Evolutionary conservation across 495 filamentous ascomycete species (phyloP).

Genomic region (Wilcoxina mikolae): DNA sequence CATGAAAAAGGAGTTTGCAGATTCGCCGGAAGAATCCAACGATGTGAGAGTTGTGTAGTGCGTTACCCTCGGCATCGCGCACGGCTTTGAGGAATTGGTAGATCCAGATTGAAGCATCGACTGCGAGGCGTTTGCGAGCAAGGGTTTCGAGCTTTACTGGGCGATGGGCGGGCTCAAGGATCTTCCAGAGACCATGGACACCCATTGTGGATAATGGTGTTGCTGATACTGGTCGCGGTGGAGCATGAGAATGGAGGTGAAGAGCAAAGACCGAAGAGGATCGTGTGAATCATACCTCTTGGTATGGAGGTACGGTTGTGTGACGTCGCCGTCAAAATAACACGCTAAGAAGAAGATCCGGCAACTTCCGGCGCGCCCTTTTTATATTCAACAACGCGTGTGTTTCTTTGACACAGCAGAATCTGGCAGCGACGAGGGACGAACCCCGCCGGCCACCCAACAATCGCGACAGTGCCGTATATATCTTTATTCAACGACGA

Average conservation of each 20-base stretch:
- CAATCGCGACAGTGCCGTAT: no score
- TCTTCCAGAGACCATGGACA: constrained; percentile 92
- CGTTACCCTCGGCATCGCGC: constrained; percentile 94
- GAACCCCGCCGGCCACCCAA: no score
- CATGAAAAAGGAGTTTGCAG: constrained; percentile 89
- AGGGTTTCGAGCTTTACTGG: constrained; percentile 89
- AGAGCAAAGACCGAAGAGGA: background rate
- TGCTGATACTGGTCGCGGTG: background rate
- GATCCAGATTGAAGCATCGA: constrained; percentile 98
- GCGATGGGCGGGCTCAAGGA: constrained; percentile 78
- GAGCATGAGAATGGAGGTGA: background rate
- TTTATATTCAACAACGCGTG: no score
- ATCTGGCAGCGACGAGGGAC: no score
- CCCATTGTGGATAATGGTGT: constrained; percentile 46
- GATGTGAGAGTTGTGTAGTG: constrained; percentile 82
- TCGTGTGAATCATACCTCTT: background rate
- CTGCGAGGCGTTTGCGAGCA: constrained; percentile 83
- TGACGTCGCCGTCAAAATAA: background rate
- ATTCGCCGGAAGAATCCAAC: constrained; percentile 97
- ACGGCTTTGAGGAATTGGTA: constrained; percentile 99
- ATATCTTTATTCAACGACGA: no score
- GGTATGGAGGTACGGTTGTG: background rate
- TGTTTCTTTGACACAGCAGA: no score
- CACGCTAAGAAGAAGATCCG: background rate
- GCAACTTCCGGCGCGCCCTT: no score